Percentiles rank a stretch among this genome's conserved stretches.
Conservation (phyloP, 2,329 filamentous ascomycete species). For the Alternaria consortialis region DNA sequence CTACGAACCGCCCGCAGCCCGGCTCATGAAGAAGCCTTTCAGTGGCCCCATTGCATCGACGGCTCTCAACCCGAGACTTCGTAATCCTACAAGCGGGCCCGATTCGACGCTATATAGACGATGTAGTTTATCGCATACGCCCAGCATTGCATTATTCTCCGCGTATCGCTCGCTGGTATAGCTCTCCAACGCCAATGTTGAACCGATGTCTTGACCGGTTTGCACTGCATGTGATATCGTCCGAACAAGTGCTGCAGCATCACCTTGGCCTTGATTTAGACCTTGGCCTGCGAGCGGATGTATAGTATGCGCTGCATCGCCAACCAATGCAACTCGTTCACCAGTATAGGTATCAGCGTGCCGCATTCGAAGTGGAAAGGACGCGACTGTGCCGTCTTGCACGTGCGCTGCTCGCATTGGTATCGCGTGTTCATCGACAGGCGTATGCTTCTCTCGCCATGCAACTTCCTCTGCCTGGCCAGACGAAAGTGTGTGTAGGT, state of each 20-base stretch:
- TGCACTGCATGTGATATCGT: constrained; percentile 79
- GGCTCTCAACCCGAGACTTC: constrained; percentile 77
- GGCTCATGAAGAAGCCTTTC: constrained; percentile 87
- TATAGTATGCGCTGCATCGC: constrained; percentile 93
- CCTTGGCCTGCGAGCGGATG: constrained; percentile 96
- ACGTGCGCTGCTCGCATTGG: constrained; percentile 75
- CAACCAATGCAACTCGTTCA: constrained; percentile 89
- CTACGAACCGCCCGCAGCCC: constrained; percentile 57
- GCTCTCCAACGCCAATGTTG: constrained; percentile 76
- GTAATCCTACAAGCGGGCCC: constrained; percentile 80
- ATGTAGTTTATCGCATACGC: constrained; percentile 87
- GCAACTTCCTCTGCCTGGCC: constrained; percentile 74
- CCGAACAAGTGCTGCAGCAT: constrained; percentile 79
- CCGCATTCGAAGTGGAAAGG: constrained; percentile 88
- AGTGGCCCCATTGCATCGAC: constrained; percentile 78
- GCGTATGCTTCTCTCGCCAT: constrained; percentile 83
- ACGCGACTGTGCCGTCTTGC: constrained; percentile 82
- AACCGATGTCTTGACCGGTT: constrained; percentile 89
- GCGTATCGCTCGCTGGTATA: constrained; percentile 85
- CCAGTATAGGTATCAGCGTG: constrained; percentile 94
- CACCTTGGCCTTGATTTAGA: constrained; percentile 89
- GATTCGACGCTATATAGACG: constrained; percentile 86
- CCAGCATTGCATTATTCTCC: constrained; percentile 79
- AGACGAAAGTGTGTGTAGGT: constrained; percentile 72
- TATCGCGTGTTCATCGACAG: constrained; percentile 56